A percentile compares a stretch with the other conserved stretches of the same genome.
These are phyloP conservation scores for Rhodocollybia butyracea DNA, from an alignment of 768 basidiomycete genomes.

Conservation along the genomic window DNA sequence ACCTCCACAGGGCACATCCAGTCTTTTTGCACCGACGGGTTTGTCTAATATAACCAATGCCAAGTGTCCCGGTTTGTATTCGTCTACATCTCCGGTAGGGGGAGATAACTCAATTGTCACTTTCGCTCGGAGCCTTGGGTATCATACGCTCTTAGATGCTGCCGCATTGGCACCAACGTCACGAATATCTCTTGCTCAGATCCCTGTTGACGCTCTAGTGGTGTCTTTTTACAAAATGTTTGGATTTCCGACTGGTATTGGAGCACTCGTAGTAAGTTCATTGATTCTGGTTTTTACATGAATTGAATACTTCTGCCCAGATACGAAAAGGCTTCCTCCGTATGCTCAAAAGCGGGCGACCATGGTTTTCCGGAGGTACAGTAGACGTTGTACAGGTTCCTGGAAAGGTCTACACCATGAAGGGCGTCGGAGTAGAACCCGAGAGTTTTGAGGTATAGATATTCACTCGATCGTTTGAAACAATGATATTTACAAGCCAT, in stretches of 20 bases:
- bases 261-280: slow-evolving; percentile 65
- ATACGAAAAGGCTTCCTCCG: slow-evolving; percentile 55
- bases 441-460: slow-evolving; percentile 48
- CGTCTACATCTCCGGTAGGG: neutral
- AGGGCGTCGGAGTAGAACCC: slow-evolving; percentile 55
- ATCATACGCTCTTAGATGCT: slow-evolving; percentile 72
- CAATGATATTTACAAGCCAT: no score
- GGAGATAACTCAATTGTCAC: slow-evolving; percentile 49
- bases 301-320: neutral
- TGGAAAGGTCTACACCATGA: slow-evolving; percentile 55
- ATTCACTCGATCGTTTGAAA: neutral
- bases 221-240: slow-evolving; percentile 91
- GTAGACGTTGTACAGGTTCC: slow-evolving; percentile 84
- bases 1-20: slow-evolving; percentile 30
- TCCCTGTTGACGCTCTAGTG: slow-evolving; percentile 77
- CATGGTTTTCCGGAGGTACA: slow-evolving; percentile 85
- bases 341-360: slow-evolving; percentile 46
- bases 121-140: slow-evolving; percentile 67
- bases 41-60: slow-evolving; percentile 82
- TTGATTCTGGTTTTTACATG: neutral
- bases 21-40: slow-evolving; percentile 73
- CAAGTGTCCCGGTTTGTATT: slow-evolving; percentile 46
- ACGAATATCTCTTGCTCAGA: slow-evolving; percentile 58
- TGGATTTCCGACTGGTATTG: slow-evolving; percentile 82
- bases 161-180: slow-evolving; percentile 79